A percentile compares a stretch with the other conserved stretches of the same genome.
These are phyloP conservation scores for Marasmius oreades DNA, from an alignment of 1,284 basidiomycete genomes.

Conservation along the genomic window DNA sequence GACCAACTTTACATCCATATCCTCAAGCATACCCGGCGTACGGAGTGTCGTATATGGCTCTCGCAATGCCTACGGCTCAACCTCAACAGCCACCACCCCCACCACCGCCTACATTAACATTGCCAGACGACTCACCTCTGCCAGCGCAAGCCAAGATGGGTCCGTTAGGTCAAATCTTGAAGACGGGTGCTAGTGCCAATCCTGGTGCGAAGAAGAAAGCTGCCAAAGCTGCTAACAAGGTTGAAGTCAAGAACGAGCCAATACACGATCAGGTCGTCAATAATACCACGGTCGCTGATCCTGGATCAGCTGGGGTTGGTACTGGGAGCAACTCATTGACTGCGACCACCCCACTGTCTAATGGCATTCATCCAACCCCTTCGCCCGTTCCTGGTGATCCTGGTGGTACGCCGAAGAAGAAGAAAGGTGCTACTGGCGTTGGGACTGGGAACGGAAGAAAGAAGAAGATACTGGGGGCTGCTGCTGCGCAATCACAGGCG, in stretches of 20 bases:
- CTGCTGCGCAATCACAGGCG: constrained; percentile 12
- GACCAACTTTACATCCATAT: not conserved
- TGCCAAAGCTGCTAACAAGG: constrained; percentile 15
- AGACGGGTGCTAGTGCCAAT: constrained; percentile 24
- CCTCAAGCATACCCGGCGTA: not conserved
- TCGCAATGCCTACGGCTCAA: not conserved
- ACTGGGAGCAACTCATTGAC: not conserved
- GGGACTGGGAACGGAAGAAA: constrained; percentile 40
- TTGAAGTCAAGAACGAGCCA: not conserved
- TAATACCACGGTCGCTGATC: not conserved
- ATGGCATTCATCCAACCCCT: not conserved
- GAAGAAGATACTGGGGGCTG: constrained; percentile 31
- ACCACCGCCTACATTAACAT: constrained; percentile 27
- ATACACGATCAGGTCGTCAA: not conserved
- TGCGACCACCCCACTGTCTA: constrained; percentile 14
- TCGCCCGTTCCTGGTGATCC: not conserved
- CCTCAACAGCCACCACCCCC: constrained; percentile 17
- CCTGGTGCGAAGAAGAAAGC: constrained; percentile 36
- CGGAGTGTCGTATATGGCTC: not conserved
- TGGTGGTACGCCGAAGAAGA: constrained; percentile 14
- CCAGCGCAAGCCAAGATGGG: constrained; percentile 65
- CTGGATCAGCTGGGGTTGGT: not conserved
- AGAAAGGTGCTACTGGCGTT: constrained; percentile 24
- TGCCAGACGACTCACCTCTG: constrained; percentile 62
- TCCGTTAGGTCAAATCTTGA: constrained; percentile 68